phyloP scores from a whole-genome alignment of 345 rosid genomes.

The Clausena lansium region DNA sequence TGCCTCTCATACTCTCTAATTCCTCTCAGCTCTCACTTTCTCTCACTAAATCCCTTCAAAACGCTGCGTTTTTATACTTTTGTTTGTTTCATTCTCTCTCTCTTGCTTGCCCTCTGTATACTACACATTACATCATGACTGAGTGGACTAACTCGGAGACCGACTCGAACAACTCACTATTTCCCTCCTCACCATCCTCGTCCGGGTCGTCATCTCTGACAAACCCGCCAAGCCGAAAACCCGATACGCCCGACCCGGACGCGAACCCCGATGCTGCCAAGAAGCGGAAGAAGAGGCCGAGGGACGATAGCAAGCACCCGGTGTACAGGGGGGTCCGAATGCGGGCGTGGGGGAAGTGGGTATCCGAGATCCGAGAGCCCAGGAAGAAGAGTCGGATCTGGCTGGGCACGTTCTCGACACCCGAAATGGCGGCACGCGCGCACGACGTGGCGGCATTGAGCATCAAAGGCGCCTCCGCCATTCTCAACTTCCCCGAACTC shows the following conservation, averaged over 20 bases:
- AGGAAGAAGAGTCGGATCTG: constrained; percentile 93
- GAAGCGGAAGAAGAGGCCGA: constrained; percentile 4
- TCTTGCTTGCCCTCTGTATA: neutral
- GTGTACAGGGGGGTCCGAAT: constrained; percentile 82
- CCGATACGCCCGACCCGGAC: constrained; percentile 1
- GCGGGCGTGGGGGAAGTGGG: constrained; percentile 99
- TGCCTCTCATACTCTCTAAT: neutral
- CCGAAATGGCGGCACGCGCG: constrained; percentile 98
- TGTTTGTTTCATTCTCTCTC: neutral
- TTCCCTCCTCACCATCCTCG: constrained; percentile 12
- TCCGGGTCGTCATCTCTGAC: constrained; percentile 6
- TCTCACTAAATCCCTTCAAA: too few relatives aligned
- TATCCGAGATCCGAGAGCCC: constrained; percentile 96
- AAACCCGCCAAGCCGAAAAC: neutral
- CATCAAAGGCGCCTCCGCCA: constrained; percentile 81
- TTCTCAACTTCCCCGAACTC: constrained; percentile 84
- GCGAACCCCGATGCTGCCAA: constrained; percentile 1
- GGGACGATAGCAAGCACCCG: constrained; percentile 41
- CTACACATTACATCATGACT: neutral
- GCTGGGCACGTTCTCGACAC: constrained; percentile 89
- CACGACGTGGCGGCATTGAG: constrained; percentile 94
- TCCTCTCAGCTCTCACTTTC: too few relatives aligned
- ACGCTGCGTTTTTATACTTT: too few relatives aligned
- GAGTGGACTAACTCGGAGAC: constrained; percentile 9
- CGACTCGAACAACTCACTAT: constrained; percentile 3